These are phyloP conservation scores for Penicillium digitatum DNA, from an alignment of 2,329 filamentous ascomycete species.

Conservation along the genomic window DNA sequence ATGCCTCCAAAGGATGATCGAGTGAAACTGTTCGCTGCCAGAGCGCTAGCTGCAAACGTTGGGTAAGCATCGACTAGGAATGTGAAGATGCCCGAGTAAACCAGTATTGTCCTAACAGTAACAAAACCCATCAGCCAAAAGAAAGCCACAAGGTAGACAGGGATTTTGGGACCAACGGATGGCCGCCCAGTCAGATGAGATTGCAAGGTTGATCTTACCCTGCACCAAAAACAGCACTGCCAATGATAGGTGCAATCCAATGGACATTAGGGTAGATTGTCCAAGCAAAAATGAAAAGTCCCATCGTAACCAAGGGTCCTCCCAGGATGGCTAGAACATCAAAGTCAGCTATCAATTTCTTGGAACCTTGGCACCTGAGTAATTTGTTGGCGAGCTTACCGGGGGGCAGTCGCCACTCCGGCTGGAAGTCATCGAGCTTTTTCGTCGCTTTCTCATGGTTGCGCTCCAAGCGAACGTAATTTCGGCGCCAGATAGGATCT, in stretches of 20 bases:
- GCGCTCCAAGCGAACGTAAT: slow-evolving; percentile 42
- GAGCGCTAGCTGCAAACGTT: slow-evolving; percentile 53
- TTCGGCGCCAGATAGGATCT: slow-evolving; percentile 46
- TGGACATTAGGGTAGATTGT: slow-evolving; percentile 69
- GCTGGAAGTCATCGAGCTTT: slow-evolving; percentile 58
- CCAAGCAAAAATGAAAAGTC: slow-evolving; percentile 87
- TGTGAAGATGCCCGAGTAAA: slow-evolving; percentile 81
- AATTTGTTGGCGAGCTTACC: slow-evolving; percentile 38
- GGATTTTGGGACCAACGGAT: not conserved
- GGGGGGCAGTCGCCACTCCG: slow-evolving; percentile 79
- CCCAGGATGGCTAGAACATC: slow-evolving; percentile 57
- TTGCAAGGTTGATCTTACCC: slow-evolving; percentile 53
- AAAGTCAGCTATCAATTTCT: not conserved
- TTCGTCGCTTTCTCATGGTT: slow-evolving; percentile 36
- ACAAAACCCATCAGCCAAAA: slow-evolving; percentile 19
- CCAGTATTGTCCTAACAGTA: slow-evolving; percentile 62
- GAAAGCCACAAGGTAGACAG: not conserved
- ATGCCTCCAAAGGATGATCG: slow-evolving; percentile 74
- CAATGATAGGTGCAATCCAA: slow-evolving; percentile 73
- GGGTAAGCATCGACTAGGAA: slow-evolving; percentile 67
- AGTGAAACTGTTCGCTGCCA: slow-evolving; percentile 79
- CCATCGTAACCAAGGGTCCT: slow-evolving; percentile 71
- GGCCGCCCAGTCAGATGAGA: slow-evolving; percentile 8
- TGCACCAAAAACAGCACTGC: slow-evolving; percentile 65
- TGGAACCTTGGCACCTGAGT: not conserved